Evolutionary conservation across 257 asterid genomes (phyloP).

Genomic region (Solanum pennellii): DNA sequence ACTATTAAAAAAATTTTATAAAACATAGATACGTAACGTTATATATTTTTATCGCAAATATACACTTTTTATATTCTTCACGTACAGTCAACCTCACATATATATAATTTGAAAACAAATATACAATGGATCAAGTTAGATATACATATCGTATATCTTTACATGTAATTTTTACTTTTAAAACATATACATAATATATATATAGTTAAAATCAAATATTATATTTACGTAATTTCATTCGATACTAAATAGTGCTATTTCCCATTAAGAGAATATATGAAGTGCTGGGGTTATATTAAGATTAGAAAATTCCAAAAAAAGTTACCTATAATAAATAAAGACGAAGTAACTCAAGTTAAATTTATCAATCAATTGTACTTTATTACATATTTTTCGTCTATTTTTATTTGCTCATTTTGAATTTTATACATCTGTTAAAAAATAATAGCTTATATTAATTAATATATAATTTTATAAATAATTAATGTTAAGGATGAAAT

Average conservation of each 20-base stretch:
- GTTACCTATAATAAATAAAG: not conserved
- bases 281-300: not conserved
- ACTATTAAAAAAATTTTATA: not conserved
- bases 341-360: not conserved
- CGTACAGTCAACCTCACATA: not conserved
- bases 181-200: too few species aligned
- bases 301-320: not conserved
- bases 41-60: not conserved
- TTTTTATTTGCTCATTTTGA: too few species aligned
- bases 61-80: not conserved
- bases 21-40: not conserved
- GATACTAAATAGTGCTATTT: not conserved
- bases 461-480: too few species aligned
- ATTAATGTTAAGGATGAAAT: too few species aligned
- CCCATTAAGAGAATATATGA: not conserved
- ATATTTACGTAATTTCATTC: too few species aligned
- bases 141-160: too few species aligned
- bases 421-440: too few species aligned
- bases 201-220: too few species aligned
- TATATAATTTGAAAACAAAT: not conserved
- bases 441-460: too few species aligned
- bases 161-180: too few species aligned
- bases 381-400: not conserved
- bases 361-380: too few species aligned
- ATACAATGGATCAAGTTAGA: not conserved